Evolutionary conservation across 2,329 filamentous ascomycete species (phyloP).

Genomic region (Curvularia eragrostidis): DNA sequence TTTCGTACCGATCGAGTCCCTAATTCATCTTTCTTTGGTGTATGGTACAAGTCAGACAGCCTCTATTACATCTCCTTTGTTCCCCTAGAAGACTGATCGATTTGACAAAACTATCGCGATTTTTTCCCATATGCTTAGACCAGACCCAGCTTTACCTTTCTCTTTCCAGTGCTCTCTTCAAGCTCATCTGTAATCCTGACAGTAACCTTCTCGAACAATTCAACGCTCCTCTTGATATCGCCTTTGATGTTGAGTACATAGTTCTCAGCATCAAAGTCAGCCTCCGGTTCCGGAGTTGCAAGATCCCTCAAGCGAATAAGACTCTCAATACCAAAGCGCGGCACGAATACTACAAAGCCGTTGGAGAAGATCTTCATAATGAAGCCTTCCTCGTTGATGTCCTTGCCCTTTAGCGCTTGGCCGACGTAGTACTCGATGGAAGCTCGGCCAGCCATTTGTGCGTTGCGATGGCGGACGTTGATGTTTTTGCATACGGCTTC

Average conservation of each 20-base stretch:
- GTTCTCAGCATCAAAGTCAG: constrained; percentile 82
- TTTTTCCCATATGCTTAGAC: constrained; percentile 38
- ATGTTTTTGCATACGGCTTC: constrained; percentile 98
- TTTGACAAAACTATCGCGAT: background rate
- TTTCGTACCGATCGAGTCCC: background rate
- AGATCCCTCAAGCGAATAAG: constrained; percentile 87
- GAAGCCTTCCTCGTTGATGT: constrained; percentile 86
- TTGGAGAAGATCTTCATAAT: constrained; percentile 98
- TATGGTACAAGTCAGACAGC: background rate
- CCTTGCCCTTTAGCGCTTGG: constrained; percentile 83
- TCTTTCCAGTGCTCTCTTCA: constrained; percentile 95
- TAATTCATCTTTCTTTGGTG: background rate
- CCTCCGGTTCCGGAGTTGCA: constrained; percentile 75
- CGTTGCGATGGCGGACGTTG: constrained; percentile 95
- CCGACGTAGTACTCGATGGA: constrained; percentile 98
- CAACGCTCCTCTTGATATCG: constrained; percentile 66
- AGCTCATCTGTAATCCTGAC: constrained; percentile 91
- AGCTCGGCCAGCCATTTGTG: constrained; percentile 91
- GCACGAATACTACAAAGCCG: constrained; percentile 95
- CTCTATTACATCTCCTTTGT: background rate
- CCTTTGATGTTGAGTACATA: constrained; percentile 73
- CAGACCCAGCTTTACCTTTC: constrained; percentile 77
- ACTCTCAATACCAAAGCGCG: constrained; percentile 92
- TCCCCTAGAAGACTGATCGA: background rate
- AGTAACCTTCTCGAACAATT: constrained; percentile 89